Evolutionary conservation across 2,329 filamentous ascomycete genomes (phyloP).

Genomic region (Beauveria sp.): DNA sequence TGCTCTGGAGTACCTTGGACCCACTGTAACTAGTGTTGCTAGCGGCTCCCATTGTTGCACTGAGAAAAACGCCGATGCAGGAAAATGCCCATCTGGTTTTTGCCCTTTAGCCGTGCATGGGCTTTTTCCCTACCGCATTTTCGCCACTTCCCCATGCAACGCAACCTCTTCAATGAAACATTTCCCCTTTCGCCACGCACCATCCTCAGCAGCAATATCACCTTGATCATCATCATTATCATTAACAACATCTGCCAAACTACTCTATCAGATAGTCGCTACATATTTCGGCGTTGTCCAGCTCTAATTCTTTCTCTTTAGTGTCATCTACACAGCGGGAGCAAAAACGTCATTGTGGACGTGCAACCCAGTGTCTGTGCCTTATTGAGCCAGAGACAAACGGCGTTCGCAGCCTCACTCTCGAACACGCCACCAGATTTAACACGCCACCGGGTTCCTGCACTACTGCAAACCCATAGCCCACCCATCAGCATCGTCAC

Average conservation of each 20-base stretch:
- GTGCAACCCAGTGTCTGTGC: not conserved
- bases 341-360: not conserved
- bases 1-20: too few species aligned
- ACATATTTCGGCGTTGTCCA: not conserved
- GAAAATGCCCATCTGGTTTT: not conserved
- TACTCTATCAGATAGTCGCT: too few species aligned
- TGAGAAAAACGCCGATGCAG: not conserved
- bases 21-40: too few species aligned
- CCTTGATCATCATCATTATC: not conserved
- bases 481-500: not conserved
- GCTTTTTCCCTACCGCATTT: not conserved
- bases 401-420: not conserved
- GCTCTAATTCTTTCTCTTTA: not conserved
- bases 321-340: not conserved
- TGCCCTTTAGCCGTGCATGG: not conserved
- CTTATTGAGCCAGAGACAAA: not conserved
- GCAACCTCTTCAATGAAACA: not conserved
- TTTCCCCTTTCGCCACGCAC: not conserved
- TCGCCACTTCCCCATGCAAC: conserved; percentile 4
- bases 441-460: not conserved
- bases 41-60: too few species aligned
- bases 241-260: not conserved
- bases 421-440: not conserved
- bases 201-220: too few species aligned
- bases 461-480: not conserved